Base-by-base conservation (phyloP, 2,329 filamentous ascomycete species). In the Colletotrichum truncatum region DNA sequence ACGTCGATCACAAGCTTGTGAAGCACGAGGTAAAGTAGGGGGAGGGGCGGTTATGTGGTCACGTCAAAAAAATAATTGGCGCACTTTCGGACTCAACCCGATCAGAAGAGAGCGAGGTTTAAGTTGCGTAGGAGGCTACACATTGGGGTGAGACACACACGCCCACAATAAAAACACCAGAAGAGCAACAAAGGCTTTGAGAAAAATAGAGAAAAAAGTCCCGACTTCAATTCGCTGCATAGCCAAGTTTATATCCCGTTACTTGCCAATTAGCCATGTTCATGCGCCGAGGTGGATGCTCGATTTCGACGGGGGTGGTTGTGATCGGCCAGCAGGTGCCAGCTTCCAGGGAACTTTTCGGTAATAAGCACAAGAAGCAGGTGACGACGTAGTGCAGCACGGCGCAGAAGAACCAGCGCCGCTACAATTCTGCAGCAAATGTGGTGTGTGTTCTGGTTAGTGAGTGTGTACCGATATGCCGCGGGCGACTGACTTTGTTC, bases 261-360 rank as follows among this genome's bases (percentile, higher is more conserved):
- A 26, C 43, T 45, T 21, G n/a, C n/a, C 21, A 48, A 62, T 65
- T 65, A 62, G 62, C 62, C 56, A 54, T 65, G 34, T 55, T 62
- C 57, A 65, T 62, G 57, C 57, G 62, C 57, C 49, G 62, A 54
- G 62, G 41, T 55, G 62, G 62, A 45, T 30, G 58, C 45, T 23
- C 18, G 25, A 11, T 6, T 26, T 18, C 18, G 49, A 39, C 32
- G 32, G 32, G 49, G 34, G 41, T 3, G 34, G 32, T 25, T 26
- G 26, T 4, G 10, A 12, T 14, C 28, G 18, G 57, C 41, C 32
- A 52, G 46, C 46, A 53, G 51, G 56, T 41, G 45, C 18, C 30
- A 30, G 16, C 25, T 25, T 38, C 46, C 16, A 23, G 26, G 11
- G 30, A 46, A 9, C 18, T 18, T 49, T 38, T 41, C 43, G 54